Percentiles rank a stretch among this genome's conserved stretches.
These are phyloP conservation scores for Phytophthora brassicae DNA, from an alignment of 352 stramenopile genomes.

Conservation along the genomic window DNA sequence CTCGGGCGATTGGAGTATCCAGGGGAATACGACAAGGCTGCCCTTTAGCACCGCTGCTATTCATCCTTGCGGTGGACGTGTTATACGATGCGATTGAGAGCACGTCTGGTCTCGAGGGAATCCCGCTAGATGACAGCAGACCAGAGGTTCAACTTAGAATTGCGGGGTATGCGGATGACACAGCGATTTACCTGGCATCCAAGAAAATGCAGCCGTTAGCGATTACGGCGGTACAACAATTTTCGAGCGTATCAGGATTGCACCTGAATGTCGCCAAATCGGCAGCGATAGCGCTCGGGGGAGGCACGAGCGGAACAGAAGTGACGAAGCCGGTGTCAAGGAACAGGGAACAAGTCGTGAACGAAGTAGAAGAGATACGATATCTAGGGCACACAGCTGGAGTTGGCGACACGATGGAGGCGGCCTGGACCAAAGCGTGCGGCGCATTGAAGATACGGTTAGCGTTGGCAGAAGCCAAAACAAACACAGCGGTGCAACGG, in stretches of 20 bases:
- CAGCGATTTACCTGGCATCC: background rate
- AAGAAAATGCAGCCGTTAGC: background rate
- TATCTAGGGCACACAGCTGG: background rate
- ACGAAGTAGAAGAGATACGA: background rate
- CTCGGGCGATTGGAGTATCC: background rate
- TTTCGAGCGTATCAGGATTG: background rate
- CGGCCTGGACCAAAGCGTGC: background rate
- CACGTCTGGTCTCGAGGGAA: background rate
- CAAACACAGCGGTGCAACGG: constrained; percentile 1
- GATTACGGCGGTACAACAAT: background rate
- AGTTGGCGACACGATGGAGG: background rate
- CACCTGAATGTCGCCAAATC: background rate
- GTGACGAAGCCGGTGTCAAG: background rate
- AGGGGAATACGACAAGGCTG: too few species aligned
- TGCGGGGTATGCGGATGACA: background rate
- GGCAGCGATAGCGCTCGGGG: background rate
- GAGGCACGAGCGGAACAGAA: background rate
- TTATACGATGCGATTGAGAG: background rate
- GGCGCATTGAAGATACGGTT: background rate
- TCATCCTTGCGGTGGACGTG: background rate
- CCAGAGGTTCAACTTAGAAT: background rate
- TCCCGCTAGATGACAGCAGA: background rate
- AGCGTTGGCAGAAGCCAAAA: background rate
- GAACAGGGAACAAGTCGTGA: background rate
- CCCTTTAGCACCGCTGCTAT: background rate